phyloP scores from a whole-genome alignment of 2,329 filamentous ascomycete genomes.

The Sordariomycetes sp. region DNA sequence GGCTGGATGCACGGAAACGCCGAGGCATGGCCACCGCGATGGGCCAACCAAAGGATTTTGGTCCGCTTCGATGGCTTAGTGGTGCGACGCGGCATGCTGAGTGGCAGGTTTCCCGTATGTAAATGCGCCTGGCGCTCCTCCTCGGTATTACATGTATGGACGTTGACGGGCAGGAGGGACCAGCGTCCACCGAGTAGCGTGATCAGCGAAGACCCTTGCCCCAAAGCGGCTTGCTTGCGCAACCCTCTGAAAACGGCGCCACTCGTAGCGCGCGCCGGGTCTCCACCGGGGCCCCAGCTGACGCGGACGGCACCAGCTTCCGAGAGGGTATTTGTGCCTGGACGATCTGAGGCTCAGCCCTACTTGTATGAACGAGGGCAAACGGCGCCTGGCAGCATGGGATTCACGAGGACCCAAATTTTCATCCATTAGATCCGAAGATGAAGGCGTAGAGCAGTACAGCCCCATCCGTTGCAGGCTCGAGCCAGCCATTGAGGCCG shows the following conservation, averaged over 20 bases:
- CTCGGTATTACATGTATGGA: too few species aligned
- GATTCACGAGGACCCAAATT: background rate
- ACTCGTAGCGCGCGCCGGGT: background rate
- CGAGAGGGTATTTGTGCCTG: background rate
- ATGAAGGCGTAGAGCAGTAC: background rate
- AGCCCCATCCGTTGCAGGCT: background rate
- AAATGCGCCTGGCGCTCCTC: too few species aligned
- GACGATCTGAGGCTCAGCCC: background rate
- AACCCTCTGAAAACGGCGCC: background rate
- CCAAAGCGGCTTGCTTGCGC: slow-evolving; percentile 1
- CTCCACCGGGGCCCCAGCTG: background rate
- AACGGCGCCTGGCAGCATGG: background rate
- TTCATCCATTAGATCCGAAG: background rate
- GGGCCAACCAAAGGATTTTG: background rate
- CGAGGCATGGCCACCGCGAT: background rate
- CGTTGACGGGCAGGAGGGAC: too few species aligned
- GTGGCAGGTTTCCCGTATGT: background rate
- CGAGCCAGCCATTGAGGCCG: background rate
- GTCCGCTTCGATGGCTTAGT: background rate
- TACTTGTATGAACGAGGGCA: background rate
- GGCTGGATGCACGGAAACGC: background rate
- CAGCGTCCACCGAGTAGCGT: background rate
- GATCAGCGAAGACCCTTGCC: background rate
- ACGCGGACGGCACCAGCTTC: background rate
- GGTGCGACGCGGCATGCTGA: background rate